Conservation (phyloP, 371 early-diverging fungal genomes). For the Lichtheimia ornata region DNA sequence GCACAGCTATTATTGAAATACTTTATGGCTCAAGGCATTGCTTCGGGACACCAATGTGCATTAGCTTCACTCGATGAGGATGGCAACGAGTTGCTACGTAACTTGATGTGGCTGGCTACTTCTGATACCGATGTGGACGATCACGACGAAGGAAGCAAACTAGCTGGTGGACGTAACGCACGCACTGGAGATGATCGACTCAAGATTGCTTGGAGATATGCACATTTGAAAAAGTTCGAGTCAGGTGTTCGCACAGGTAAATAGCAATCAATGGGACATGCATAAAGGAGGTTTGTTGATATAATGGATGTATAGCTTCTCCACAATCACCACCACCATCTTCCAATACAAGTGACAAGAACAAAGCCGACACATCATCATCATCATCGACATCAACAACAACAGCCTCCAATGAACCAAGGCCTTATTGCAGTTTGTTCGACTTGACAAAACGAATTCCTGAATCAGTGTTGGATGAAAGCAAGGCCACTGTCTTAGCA, state of each 20-base stretch:
- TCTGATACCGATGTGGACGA: slow-evolving; percentile 52
- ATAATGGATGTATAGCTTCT: slow-evolving; percentile 17
- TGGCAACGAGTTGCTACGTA: slow-evolving; percentile 54
- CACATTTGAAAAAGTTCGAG: slow-evolving; percentile 72
- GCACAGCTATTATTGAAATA: slow-evolving; percentile 79
- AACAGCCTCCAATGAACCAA: slow-evolving; percentile 19
- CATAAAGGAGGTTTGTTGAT: not conserved
- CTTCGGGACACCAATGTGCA: slow-evolving; percentile 73
- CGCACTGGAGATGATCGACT: slow-evolving; percentile 59
- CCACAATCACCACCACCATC: slow-evolving; percentile 10
- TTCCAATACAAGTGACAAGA: not conserved
- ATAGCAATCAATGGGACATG: too few species aligned
- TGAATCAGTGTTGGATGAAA: slow-evolving; percentile 47
- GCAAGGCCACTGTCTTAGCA: slow-evolving; percentile 43
- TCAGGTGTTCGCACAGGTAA: slow-evolving; percentile 44
- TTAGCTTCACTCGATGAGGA: slow-evolving; percentile 70
- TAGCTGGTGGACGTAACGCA: slow-evolving; percentile 25
- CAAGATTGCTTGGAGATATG: slow-evolving; percentile 94
- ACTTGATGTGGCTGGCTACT: slow-evolving; percentile 62
- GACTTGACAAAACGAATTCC: slow-evolving; percentile 77
- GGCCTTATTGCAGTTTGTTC: slow-evolving; percentile 73
- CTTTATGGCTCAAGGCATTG: slow-evolving; percentile 86
- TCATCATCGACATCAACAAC: too few species aligned
- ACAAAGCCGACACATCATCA: slow-evolving; percentile 1
- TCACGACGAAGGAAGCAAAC: slow-evolving; percentile 28